Evolutionary conservation across 2,329 filamentous ascomycete species (phyloP), one percentile per base, ranked within the genome.

Genomic region (Ophiostoma quercus): DNA sequence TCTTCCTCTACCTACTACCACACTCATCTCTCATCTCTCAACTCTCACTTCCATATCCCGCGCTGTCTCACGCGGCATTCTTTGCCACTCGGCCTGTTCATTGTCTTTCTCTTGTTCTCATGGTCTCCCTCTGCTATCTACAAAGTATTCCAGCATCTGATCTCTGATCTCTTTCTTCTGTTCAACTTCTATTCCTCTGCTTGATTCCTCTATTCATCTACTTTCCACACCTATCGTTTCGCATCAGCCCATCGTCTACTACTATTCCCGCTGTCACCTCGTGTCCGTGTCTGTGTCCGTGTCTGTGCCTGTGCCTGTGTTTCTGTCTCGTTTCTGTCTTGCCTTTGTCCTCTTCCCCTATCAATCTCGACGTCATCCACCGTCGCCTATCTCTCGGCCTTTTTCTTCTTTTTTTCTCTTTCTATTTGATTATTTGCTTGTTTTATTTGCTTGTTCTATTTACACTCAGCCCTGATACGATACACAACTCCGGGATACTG

Each of bases 291-390:
- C n/a, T 6, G 47, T 34, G 34, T 34, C 34, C 34, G 34, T 34
- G 34, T 34, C 34, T 34, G 34, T 34, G 34, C 8, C 34, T 34
- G 34, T 34, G 34, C 8, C 34, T 34, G 34, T 34, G 34, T 34
- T 8, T 34, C 34, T 34, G 25, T 29, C 25, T 29, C 2, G 25
- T 29, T 29, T 29, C 25, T 29, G 25, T 29, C 25, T 29, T 29
- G 25, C 25, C 25, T 22, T 22, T 22, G 25, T 25, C 51, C 51
- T 57, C 22, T 57, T 57, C 51, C 22, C 51, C 51, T 57, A 14
- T 16, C 57, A 57, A 22, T 57, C 57, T 62, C 57, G 57, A 62
- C 57, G 57, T 62, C 57, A 62, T 62, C 25, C 57, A 62, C 57
- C 14, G 22, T 57, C 57, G 16, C 51, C 51, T 29, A 57, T 57